These are phyloP conservation scores for Annulohypoxylon nitens DNA, from an alignment of 495 filamentous ascomycete genomes.

Conservation along the genomic window DNA sequence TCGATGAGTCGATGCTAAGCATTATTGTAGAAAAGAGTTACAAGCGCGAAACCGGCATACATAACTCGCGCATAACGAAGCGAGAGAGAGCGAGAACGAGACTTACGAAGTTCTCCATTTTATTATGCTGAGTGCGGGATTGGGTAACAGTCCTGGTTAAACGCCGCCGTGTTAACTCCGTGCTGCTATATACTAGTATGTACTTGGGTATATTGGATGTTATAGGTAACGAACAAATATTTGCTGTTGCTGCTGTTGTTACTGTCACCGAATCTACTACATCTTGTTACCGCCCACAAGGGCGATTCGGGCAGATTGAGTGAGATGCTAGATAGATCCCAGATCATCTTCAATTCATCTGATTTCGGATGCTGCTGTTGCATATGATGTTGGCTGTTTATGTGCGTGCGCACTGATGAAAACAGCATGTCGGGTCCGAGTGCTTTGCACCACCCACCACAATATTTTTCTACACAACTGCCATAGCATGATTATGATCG, in stretches of 20 bases:
- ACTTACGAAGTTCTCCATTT: conserved; percentile 5
- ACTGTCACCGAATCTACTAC: too few relatives aligned
- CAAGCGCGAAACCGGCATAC: neutral
- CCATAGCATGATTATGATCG: neutral
- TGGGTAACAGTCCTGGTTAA: neutral
- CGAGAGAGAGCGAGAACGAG: conserved; percentile 24
- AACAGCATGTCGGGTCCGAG: conserved; percentile 23
- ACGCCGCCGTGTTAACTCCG: neutral
- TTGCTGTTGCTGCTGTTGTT: too few relatives aligned
- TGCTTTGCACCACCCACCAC: neutral
- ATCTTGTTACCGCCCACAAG: neutral
- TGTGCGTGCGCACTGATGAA: neutral
- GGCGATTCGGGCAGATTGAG: conserved; percentile 3
- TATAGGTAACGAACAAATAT: too few relatives aligned
- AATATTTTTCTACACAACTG: neutral
- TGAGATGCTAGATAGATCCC: conserved; percentile 9
- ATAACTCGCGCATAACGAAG: conserved; percentile 36
- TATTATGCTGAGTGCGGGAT: neutral
- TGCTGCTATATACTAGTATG: neutral
- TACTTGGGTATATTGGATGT: neutral
- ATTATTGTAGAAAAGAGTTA: neutral
- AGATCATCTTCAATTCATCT: conserved; percentile 4
- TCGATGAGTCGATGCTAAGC: neutral
- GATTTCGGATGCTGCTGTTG: conserved; percentile 11
- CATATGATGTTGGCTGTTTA: neutral